phyloP scores from a whole-genome alignment of 129 eudicot genomes.

The Artemisia tridentata region DNA sequence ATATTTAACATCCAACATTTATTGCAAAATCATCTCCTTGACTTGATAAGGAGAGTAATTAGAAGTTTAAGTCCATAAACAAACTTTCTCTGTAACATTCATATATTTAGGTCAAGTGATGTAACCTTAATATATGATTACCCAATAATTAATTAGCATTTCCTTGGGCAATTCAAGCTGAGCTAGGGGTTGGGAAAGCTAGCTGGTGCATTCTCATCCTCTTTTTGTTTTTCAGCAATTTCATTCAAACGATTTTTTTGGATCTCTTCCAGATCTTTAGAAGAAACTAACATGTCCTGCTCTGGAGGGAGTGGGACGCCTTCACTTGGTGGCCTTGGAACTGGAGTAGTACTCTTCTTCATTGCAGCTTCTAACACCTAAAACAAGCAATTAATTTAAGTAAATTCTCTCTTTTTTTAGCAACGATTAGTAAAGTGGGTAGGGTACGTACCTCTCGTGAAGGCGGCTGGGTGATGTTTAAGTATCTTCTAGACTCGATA shows the following conservation, averaged over 20 bases:
- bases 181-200: not conserved
- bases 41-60: too few relatives aligned
- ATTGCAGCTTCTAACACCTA: slow-evolving; percentile 19
- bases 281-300: slow-evolving; percentile 7
- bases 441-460: slow-evolving; percentile 17
- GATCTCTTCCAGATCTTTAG: slow-evolving; percentile 5
- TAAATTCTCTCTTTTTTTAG: not conserved
- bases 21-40: not conserved
- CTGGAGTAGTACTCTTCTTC: not conserved
- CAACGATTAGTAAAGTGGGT: not conserved
- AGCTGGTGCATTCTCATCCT: slow-evolving; percentile 2
- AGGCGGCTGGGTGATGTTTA: slow-evolving; percentile 22
- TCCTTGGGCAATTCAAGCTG: not conserved
- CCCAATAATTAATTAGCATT: not conserved
- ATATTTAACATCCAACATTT: not conserved
- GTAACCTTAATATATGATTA: not conserved
- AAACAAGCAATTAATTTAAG: not conserved
- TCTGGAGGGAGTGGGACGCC: slow-evolving; percentile 19
- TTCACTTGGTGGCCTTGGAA: slow-evolving; percentile 8
- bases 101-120: not conserved
- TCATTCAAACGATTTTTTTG: not conserved
- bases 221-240: slow-evolving; percentile 12
- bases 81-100: not conserved
- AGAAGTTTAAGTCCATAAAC: not conserved
- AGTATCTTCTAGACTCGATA: slow-evolving; percentile 49